Evolutionary conservation across 495 filamentous ascomycete genomes (phyloP).

Genomic region (Margaritispora aquatica): DNA sequence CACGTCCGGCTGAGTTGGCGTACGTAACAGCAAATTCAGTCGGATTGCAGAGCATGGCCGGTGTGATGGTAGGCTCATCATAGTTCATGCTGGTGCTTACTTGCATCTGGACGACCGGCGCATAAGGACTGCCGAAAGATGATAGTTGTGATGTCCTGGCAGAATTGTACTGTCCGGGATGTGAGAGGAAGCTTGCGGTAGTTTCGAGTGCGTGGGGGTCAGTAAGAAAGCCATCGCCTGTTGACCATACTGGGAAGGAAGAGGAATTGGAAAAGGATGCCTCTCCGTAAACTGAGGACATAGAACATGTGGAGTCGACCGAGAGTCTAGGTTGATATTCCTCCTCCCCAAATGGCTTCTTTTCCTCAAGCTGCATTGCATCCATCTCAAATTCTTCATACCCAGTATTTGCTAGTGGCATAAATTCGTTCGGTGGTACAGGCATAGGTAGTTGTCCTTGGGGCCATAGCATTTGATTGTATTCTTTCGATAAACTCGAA

Average conservation of each 20-base stretch:
- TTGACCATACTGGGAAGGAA: slow-evolving; percentile 19
- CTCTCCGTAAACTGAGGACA: slow-evolving; percentile 17
- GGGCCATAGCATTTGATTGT: slow-evolving; percentile 24
- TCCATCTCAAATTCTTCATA: too few species aligned
- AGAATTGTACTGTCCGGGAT: background rate
- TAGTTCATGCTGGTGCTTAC: slow-evolving; percentile 15
- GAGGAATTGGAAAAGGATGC: slow-evolving; percentile 20
- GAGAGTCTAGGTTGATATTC: slow-evolving; percentile 9
- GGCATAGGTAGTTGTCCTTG: slow-evolving; percentile 4
- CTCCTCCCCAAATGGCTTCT: slow-evolving; percentile 2
- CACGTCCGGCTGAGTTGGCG: too few species aligned
- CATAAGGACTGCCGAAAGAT: slow-evolving; percentile 5
- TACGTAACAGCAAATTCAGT: too few species aligned
- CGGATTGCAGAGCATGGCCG: slow-evolving; percentile 19
- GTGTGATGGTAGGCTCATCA: slow-evolving; percentile 18
- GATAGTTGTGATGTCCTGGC: too few species aligned
- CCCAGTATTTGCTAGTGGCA: too few species aligned
- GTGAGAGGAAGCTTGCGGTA: slow-evolving; percentile 16
- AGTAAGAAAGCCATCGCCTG: slow-evolving; percentile 20
- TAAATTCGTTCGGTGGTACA: background rate
- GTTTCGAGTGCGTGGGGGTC: slow-evolving; percentile 13
- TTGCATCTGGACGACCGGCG: slow-evolving; percentile 15
- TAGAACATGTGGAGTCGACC: slow-evolving; percentile 14
- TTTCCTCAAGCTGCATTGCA: slow-evolving; percentile 1
- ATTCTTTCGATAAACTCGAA: slow-evolving; percentile 45